phyloP scores from a whole-genome alignment of 768 basidiomycete species.

The Neoboletus magnificus region DNA sequence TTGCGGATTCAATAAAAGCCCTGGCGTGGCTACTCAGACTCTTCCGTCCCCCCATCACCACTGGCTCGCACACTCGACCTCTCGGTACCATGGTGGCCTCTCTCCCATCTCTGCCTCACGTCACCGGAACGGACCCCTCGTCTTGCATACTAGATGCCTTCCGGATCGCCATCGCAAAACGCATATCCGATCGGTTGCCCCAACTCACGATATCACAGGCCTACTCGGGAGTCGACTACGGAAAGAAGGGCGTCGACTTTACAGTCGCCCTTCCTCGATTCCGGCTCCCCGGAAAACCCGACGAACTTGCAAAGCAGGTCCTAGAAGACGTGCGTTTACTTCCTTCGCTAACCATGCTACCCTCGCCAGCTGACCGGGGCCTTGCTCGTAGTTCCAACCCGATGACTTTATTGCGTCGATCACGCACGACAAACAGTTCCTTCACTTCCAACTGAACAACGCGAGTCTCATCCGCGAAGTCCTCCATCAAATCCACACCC shows the following conservation, averaged over 20 bases:
- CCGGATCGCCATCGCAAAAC: slow-evolving; percentile 75
- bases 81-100: slow-evolving; percentile 30
- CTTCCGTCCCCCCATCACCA: not conserved
- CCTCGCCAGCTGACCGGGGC: too few species aligned
- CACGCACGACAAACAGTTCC: slow-evolving; percentile 71
- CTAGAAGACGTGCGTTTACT: slow-evolving; percentile 57
- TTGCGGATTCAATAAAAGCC: too few species aligned
- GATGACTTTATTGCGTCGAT: slow-evolving; percentile 76
- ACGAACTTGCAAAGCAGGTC: slow-evolving; percentile 72
- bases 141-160: slow-evolving; percentile 72
- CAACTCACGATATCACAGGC: slow-evolving; percentile 69
- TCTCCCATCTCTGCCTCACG: slow-evolving; percentile 39
- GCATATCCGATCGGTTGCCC: slow-evolving; percentile 62
- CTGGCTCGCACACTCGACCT: not conserved
- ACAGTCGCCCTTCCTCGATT: slow-evolving; percentile 91
- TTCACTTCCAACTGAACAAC: slow-evolving; percentile 75
- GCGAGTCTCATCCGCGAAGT: slow-evolving; percentile 60
- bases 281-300: slow-evolving; percentile 77
- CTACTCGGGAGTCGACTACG: slow-evolving; percentile 82
- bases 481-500: slow-evolving; percentile 69
- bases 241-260: slow-evolving; percentile 93
- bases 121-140: slow-evolving; percentile 56
- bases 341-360: too few species aligned
- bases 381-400: slow-evolving; percentile 67
- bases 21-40: slow-evolving; percentile 8